Evolutionary conservation across 2,329 filamentous ascomycete genomes (phyloP), one percentile per base, ranked within the genome.

Genomic region (Cyclaneusma minus): DNA sequence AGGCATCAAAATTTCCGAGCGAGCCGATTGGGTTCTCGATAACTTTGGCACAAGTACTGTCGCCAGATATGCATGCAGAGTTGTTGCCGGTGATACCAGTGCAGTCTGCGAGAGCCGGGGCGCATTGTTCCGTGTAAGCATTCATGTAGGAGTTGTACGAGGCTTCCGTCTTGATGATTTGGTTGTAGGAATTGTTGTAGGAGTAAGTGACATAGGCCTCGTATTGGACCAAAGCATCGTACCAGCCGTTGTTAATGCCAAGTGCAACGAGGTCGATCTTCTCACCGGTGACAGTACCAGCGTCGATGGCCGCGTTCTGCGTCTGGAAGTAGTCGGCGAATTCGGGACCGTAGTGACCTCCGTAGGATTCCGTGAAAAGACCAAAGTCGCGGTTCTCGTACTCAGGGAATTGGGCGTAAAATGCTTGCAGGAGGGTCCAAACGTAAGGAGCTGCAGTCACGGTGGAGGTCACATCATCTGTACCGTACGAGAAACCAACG

Each of bases 351-450:
- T 66, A 70, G 30, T 64, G 59, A n/a, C 66, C 65, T 14, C 66
- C 67, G 32, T 71, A 71, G 4, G 41, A 42, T 21, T 62, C 55
- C 4, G 62, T 58, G 27, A 60, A 66, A 28, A 71, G 52, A 4
- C 60, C 58, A 31, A 68, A 61, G 33, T 66, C 54, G n/a, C 58
- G 55, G 32, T 72, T 62, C 42, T 64, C 58, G 40, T 78, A 76
- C 16, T 60, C 56, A 0, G 68, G 70, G 31, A 79, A 79, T 16
- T 68, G 61, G 4, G 63, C 55, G 29, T 71, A 68, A 56, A 72
- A 80, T 2, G 59, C 58, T 40, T 71, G 65, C 24, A 68, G 43
- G n/a, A 70, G 48, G 3, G 52, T 57, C 65, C 64, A 71, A n/a
- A 70, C 55, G 25, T 53, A 54, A 1, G 53, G 52, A 3, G 60